phyloP scores from a whole-genome alignment of 192 early-diverging fungal species.

The Umbelopsis isabellina region DNA sequence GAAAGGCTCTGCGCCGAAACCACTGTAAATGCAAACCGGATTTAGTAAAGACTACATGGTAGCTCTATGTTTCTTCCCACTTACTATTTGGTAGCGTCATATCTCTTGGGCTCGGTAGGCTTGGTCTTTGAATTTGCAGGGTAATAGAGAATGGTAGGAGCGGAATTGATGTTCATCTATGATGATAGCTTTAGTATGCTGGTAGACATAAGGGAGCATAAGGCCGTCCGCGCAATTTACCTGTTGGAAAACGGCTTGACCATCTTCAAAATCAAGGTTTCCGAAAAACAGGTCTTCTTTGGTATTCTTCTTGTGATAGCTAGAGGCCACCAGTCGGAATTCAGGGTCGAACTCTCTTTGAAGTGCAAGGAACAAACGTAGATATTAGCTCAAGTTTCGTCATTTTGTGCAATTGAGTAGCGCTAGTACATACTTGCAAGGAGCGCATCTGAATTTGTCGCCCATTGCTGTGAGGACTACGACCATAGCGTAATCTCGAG shows the following conservation, averaged over 20 bases:
- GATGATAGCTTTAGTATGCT: background rate
- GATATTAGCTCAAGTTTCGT: background rate
- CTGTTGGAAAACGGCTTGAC: slow-evolving; percentile 64
- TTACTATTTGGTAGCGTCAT: slow-evolving; percentile 63
- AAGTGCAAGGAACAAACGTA: background rate
- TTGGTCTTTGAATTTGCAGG: slow-evolving; percentile 60
- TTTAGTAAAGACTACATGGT: background rate
- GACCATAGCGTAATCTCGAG: slow-evolving; percentile 71
- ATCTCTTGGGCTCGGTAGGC: slow-evolving; percentile 51
- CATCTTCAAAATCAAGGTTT: slow-evolving; percentile 66
- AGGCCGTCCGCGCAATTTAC: slow-evolving; percentile 35
- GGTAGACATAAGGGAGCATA: background rate
- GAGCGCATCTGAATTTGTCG: slow-evolving; percentile 64
- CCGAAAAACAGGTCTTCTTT: slow-evolving; percentile 62
- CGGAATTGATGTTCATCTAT: slow-evolving; percentile 38
- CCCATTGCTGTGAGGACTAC: slow-evolving; percentile 69
- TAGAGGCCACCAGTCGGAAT: slow-evolving; percentile 59
- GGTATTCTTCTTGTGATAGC: slow-evolving; percentile 46
- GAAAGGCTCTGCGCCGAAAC: slow-evolving; percentile 66
- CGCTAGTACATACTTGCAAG: slow-evolving; percentile 63
- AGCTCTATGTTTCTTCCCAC: background rate
- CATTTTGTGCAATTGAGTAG: background rate
- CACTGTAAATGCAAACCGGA: slow-evolving; percentile 40
- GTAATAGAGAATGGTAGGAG: slow-evolving; percentile 69
- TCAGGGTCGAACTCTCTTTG: slow-evolving; percentile 72